Evolutionary conservation across 179 eudicot species (phyloP).

Genomic region (Pouteria campechiana): DNA sequence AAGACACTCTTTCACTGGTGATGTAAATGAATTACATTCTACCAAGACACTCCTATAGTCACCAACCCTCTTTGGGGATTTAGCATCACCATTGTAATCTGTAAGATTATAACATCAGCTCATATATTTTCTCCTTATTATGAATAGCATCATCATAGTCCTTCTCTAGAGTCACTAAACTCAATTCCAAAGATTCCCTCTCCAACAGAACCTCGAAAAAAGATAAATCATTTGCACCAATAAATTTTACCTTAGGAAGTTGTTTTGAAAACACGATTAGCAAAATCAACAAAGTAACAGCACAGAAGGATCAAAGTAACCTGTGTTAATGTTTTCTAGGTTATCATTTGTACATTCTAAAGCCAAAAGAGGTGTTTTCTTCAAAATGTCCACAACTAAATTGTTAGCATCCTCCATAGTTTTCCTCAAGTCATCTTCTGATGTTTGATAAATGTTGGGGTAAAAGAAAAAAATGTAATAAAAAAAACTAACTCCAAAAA

Average conservation of each 20-base stretch:
- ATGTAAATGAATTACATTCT: constrained; percentile 78
- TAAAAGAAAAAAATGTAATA: too few relatives aligned
- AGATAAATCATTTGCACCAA: constrained; percentile 68
- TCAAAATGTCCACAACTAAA: constrained; percentile 46
- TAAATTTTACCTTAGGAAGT: too few relatives aligned
- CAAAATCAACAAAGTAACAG: too few relatives aligned
- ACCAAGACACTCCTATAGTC: constrained; percentile 86
- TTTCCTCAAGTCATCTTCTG: constrained; percentile 77
- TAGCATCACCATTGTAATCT: constrained; percentile 77
- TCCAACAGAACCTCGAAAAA: constrained; percentile 62
- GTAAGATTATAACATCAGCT: constrained; percentile 43
- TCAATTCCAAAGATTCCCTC: constrained; percentile 41
- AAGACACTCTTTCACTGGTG: constrained; percentile 90
- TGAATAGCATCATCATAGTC: constrained; percentile 64
- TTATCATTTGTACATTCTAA: constrained; percentile 43
- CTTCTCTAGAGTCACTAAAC: constrained; percentile 50
- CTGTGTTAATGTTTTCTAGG: constrained; percentile 52
- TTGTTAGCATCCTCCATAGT: constrained; percentile 63
- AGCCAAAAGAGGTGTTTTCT: constrained; percentile 47
- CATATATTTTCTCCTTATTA: constrained; percentile 70
- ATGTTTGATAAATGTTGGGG: constrained; percentile 56
- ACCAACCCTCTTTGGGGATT: constrained; percentile 75
- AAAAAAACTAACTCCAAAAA: too few relatives aligned
- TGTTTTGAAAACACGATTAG: too few relatives aligned
- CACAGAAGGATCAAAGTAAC: constrained; percentile 26